Percentiles rank a stretch among this genome's conserved stretches.
Evolutionary conservation across 2,329 filamentous ascomycete genomes (phyloP).

Genomic region (Colletotrichum godetiae): DNA sequence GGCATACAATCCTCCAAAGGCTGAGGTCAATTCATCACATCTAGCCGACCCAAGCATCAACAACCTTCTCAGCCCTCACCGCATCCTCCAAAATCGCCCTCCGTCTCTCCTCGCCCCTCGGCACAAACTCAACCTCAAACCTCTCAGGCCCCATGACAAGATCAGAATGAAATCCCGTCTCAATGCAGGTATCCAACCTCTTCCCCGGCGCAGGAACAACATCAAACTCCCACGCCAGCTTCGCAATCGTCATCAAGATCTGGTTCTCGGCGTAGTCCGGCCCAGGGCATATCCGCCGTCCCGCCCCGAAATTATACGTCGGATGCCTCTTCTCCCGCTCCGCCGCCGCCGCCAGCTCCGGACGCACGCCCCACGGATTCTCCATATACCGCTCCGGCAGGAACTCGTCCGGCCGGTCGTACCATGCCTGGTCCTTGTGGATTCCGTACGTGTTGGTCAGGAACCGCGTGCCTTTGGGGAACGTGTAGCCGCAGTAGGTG

Average conservation of each 20-base stretch:
- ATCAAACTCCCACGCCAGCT: constrained; percentile 61
- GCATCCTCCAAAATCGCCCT: constrained; percentile 30
- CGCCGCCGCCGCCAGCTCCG: constrained; percentile 9
- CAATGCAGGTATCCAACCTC: constrained; percentile 39
- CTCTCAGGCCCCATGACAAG: constrained; percentile 36
- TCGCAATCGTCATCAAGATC: constrained; percentile 51
- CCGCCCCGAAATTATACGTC: constrained; percentile 59
- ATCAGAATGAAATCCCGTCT: constrained; percentile 40
- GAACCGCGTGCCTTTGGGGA: constrained; percentile 60
- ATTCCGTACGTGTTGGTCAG: constrained; percentile 47
- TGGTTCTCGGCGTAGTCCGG: constrained; percentile 60
- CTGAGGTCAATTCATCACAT: background rate
- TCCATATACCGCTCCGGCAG: constrained; percentile 42
- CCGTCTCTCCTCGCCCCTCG: constrained; percentile 36
- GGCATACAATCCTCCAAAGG: no score
- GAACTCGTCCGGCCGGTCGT: constrained; percentile 41
- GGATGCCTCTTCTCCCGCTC: constrained; percentile 34
- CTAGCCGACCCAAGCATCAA: background rate
- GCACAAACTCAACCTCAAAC: constrained; percentile 37
- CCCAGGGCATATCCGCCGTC: constrained; percentile 59
- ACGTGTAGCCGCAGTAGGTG: constrained; percentile 58
- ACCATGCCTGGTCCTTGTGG: constrained; percentile 40
- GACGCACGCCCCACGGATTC: constrained; percentile 23
- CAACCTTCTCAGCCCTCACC: background rate
- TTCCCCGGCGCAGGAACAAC: constrained; percentile 38